phyloP scores from a whole-genome alignment of 1,139 yeast genomes.

The Taphrina populina region DNA sequence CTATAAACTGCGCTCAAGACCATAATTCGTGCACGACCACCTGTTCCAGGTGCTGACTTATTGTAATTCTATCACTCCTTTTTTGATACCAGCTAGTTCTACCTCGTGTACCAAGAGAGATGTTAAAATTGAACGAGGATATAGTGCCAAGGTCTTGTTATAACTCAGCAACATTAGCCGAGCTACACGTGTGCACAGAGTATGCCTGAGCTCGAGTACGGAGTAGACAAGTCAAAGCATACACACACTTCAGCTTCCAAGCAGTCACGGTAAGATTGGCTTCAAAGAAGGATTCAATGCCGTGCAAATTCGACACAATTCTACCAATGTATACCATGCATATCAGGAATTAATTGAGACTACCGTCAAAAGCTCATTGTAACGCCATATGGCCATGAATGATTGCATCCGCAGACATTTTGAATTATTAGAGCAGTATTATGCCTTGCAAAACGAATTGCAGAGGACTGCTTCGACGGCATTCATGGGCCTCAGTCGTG shows the following conservation, averaged over 20 bases:
- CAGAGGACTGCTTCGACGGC: background rate
- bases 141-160: too few relatives aligned
- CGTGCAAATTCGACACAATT: background rate
- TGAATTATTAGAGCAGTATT: background rate
- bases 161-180: too few relatives aligned
- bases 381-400: background rate
- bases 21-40: too few relatives aligned
- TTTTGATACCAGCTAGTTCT: too few relatives aligned
- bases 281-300: background rate
- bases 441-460: background rate
- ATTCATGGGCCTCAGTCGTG: slow-evolving; percentile 5
- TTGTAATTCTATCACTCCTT: too few relatives aligned
- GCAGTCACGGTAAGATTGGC: background rate
- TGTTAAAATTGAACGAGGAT: too few relatives aligned
- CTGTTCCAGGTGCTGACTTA: too few relatives aligned
- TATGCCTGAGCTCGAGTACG: background rate
- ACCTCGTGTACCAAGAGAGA: too few relatives aligned
- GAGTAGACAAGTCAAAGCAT: background rate
- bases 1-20: too few relatives aligned
- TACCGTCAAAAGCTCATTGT: too few relatives aligned
- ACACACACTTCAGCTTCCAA: background rate
- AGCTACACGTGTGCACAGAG: too few relatives aligned
- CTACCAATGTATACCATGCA: background rate
- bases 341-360: too few relatives aligned
- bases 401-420: background rate